These are phyloP conservation scores for Vanrija pseudolonga DNA, from an alignment of 1,284 basidiomycete species.

Conservation along the genomic window DNA sequence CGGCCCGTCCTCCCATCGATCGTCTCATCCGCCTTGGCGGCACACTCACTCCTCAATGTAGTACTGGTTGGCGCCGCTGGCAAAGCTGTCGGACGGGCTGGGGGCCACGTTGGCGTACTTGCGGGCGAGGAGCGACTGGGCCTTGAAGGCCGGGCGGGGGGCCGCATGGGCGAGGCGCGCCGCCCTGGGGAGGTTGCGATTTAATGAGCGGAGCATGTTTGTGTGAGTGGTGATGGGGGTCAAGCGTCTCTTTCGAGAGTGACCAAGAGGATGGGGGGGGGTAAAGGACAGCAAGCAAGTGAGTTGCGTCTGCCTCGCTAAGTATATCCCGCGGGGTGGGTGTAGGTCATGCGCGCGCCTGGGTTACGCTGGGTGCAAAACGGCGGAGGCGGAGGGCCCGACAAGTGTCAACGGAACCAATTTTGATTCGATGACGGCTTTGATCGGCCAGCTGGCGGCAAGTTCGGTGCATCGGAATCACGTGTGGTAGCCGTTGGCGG, in stretches of 20 bases:
- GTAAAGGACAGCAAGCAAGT: background rate
- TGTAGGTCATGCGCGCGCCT: background rate
- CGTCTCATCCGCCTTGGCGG: background rate
- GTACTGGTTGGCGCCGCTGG: conserved; percentile 87
- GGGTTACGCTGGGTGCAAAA: background rate
- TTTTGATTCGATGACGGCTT: too few relatives aligned
- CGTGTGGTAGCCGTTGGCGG: too few relatives aligned
- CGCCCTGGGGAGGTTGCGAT: conserved; percentile 21
- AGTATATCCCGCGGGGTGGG: background rate
- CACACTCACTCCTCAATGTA: conserved; percentile 75
- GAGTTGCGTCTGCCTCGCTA: background rate
- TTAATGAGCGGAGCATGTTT: conserved; percentile 31
- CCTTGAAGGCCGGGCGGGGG: background rate
- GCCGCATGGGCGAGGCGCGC: conserved; percentile 7
- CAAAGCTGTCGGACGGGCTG: conserved; percentile 59
- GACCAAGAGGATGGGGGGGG: background rate
- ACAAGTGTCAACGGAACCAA: background rate
- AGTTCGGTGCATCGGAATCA: too few relatives aligned
- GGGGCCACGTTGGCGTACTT: conserved; percentile 42
- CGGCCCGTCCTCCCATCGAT: background rate
- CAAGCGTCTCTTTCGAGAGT: background rate
- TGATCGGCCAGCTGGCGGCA: too few relatives aligned
- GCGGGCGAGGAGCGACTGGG: conserved; percentile 9
- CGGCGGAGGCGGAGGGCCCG: background rate
- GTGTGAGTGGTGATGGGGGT: background rate